These are phyloP conservation scores for Reutealis trisperma DNA, from an alignment of 345 rosid genomes.

Conservation along the genomic window DNA sequence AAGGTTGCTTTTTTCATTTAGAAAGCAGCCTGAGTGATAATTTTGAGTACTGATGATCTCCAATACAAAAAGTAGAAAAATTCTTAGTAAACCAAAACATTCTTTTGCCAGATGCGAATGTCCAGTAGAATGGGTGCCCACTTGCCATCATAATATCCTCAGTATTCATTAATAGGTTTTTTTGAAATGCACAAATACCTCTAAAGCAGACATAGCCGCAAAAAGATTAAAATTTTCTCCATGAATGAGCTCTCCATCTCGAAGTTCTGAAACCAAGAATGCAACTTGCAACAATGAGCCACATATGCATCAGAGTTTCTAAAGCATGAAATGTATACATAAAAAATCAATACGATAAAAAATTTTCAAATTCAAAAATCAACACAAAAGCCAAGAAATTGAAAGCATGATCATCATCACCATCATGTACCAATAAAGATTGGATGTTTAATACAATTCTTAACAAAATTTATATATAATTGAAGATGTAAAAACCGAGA, in stretches of 20 bases:
- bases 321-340: no score
- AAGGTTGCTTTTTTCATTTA: background rate
- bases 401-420: no score
- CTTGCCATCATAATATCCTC: background rate
- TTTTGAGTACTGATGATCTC: background rate
- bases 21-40: background rate
- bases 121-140: background rate
- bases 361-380: no score
- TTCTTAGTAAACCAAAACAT: no score
- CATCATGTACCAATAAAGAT: no score
- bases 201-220: conserved; percentile 99
- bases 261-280: conserved; percentile 49
- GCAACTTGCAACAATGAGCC: background rate
- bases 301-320: no score
- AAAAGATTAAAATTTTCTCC: conserved; percentile 92
- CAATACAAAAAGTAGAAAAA: background rate
- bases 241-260: conserved; percentile 81
- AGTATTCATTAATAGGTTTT: background rate
- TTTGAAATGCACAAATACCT: conserved; percentile 48
- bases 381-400: no score
- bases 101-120: background rate
- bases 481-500: background rate
- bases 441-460: no score
- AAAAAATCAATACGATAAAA: no score
- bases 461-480: background rate